phyloP scores from a whole-genome alignment of 2,329 filamentous ascomycete genomes.

The Dryadomyces quercivorus region DNA sequence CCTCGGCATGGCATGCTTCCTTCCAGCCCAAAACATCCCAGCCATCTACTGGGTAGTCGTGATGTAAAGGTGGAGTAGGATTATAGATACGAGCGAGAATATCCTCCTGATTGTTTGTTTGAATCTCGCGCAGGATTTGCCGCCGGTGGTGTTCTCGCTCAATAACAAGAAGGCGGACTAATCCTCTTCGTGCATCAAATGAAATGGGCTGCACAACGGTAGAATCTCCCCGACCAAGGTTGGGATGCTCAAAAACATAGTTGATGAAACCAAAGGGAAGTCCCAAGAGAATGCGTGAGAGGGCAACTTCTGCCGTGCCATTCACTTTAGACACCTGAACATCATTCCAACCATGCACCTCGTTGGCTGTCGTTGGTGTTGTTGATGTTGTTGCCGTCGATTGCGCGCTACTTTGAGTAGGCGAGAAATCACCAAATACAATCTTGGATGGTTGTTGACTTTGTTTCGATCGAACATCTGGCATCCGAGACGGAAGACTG shows the following conservation, averaged over 20 bases:
- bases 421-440: slow-evolving; percentile 56
- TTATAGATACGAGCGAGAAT: slow-evolving; percentile 7
- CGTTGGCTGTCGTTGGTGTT: background rate
- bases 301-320: slow-evolving; percentile 19
- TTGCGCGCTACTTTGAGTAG: slow-evolving; percentile 4
- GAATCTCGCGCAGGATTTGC: slow-evolving; percentile 25
- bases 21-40: slow-evolving; percentile 14
- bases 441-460: slow-evolving; percentile 27
- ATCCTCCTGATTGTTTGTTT: slow-evolving; percentile 3
- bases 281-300: slow-evolving; percentile 59
- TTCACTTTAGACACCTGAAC: background rate
- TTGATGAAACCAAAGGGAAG: slow-evolving; percentile 57
- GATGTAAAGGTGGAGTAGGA: slow-evolving; percentile 2
- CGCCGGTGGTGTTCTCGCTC: slow-evolving; percentile 46
- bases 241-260: slow-evolving; percentile 48
- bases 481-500: slow-evolving; percentile 6
- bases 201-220: slow-evolving; percentile 24
- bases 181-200: background rate
- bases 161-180: slow-evolving; percentile 29
- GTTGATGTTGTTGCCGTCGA: background rate
- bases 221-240: slow-evolving; percentile 34
- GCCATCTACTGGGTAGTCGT: slow-evolving; percentile 4
- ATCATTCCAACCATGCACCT: background rate
- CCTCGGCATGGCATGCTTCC: slow-evolving; percentile 5
- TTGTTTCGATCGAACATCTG: background rate